Evolutionary conservation across 2,329 filamentous ascomycete species (phyloP).

Genomic region (Lasiodiplodia sp.): DNA sequence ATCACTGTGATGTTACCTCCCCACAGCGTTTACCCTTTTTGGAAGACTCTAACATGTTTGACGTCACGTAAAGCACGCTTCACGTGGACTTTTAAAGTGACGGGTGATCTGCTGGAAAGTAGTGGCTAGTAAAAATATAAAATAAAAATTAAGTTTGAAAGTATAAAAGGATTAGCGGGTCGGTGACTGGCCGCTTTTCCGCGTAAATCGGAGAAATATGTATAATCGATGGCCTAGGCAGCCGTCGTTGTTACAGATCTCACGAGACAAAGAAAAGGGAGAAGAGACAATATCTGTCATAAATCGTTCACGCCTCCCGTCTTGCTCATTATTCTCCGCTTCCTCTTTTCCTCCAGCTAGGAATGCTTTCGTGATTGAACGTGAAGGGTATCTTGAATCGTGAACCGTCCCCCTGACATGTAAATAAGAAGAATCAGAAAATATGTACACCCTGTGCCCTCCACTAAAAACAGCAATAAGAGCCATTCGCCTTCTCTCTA

Average conservation of each 20-base stretch:
- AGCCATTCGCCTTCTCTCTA: background rate
- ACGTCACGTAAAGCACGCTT: no score
- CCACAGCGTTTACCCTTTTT: no score
- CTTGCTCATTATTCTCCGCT: background rate
- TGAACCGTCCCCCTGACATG: background rate
- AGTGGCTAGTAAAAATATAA: no score
- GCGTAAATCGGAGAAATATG: background rate
- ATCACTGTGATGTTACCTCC: no score
- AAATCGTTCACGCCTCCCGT: background rate
- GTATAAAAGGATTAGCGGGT: background rate
- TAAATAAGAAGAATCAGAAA: no score
- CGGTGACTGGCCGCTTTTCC: background rate
- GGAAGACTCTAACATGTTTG: no score
- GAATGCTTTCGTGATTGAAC: background rate
- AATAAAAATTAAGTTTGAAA: no score
- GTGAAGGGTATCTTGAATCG: conserved; percentile 16
- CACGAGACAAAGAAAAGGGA: background rate
- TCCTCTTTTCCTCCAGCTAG: background rate
- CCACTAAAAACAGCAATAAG: background rate
- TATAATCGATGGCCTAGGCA: background rate
- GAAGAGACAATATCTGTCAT: background rate
- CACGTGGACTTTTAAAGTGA: no score
- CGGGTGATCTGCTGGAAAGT: no score
- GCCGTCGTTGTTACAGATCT: background rate
- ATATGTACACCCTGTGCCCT: conserved; percentile 1